Percentiles rank a stretch among this genome's conserved stretches.
Evolutionary conservation across 352 stramenopile species (phyloP).

Genomic region (Phytopythium aichiense): DNA sequence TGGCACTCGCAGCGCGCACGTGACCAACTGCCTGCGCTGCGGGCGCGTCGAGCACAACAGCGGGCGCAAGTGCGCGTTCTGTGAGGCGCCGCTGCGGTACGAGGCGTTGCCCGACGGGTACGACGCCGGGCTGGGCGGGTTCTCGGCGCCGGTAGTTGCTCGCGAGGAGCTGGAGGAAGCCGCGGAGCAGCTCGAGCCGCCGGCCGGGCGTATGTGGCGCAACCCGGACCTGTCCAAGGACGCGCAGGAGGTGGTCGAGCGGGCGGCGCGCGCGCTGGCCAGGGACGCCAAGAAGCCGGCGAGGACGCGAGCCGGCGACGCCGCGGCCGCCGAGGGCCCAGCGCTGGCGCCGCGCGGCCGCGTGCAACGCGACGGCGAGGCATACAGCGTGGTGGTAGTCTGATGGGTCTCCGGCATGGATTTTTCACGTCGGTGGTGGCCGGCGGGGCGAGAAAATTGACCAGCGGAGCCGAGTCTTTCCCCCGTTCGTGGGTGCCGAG

Average conservation of each 20-base stretch:
- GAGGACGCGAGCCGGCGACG: background rate
- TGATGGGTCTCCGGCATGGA: background rate
- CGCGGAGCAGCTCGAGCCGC: no score
- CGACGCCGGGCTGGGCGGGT: conserved; percentile 13
- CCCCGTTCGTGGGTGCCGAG: background rate
- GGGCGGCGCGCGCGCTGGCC: conserved; percentile 39
- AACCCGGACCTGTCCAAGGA: conserved; percentile 58
- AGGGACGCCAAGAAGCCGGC: conserved; percentile 10
- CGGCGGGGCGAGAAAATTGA: background rate
- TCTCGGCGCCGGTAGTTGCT: background rate
- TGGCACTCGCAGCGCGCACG: conserved; percentile 36
- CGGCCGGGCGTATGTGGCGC: conserved; percentile 21
- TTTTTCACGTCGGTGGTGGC: background rate
- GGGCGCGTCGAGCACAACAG: conserved; percentile 65
- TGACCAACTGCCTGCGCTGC: conserved; percentile 74
- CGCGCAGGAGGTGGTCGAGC: conserved; percentile 45
- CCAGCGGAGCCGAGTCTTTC: background rate
- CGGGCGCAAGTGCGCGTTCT: conserved; percentile 49
- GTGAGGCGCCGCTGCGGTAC: conserved; percentile 52
- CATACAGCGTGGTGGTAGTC: background rate
- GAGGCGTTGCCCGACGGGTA: conserved; percentile 35
- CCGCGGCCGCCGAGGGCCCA: background rate
- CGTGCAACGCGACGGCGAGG: background rate
- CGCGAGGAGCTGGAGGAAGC: conserved; percentile 8
- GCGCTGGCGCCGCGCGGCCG: background rate